Conservation (phyloP, 345 rosid genomes). For the Moringa oleifera region DNA sequence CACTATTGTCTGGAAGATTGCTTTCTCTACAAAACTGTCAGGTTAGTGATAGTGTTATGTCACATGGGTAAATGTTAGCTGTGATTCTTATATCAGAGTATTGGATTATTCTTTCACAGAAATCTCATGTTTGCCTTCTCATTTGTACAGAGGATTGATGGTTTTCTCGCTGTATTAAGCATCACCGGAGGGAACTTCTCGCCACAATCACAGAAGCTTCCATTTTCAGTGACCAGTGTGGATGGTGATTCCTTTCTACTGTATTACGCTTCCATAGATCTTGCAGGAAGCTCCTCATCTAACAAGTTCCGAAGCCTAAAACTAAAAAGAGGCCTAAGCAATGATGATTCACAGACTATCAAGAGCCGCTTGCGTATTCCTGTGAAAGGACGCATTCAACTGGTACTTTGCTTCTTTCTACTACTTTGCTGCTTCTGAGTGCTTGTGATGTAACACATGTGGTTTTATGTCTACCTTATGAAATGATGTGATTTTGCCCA, state of each 20-base stretch:
- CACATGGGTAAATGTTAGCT: background rate
- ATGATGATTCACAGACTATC: conserved; percentile 57
- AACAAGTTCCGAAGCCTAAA: conserved; percentile 53
- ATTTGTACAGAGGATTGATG: conserved; percentile 65
- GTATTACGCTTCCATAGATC: conserved; percentile 82
- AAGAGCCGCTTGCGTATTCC: conserved; percentile 70
- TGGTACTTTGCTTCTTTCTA: conserved; percentile 41
- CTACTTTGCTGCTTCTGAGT: conserved; percentile 4
- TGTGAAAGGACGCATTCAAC: conserved; percentile 92
- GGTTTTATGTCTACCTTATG: background rate
- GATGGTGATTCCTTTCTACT: conserved; percentile 80
- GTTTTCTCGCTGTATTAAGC: conserved; percentile 93
- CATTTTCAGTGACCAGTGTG: conserved; percentile 83
- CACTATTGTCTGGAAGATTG: conserved; percentile 78
- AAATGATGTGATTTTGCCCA: too few species aligned
- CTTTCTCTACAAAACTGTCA: conserved; percentile 56
- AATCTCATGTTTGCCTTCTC: conserved; percentile 9
- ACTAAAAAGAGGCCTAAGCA: conserved; percentile 38
- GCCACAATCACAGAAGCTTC: conserved; percentile 85
- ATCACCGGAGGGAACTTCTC: conserved; percentile 86
- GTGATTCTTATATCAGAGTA: background rate
- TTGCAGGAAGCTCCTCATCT: conserved; percentile 47
- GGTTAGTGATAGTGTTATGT: conserved; percentile 35
- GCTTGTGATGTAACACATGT: conserved; percentile 5
- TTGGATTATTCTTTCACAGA: background rate